Evolutionary conservation across 1,139 yeast genomes (phyloP).

Genomic region (Martiniozyma asiatica): DNA sequence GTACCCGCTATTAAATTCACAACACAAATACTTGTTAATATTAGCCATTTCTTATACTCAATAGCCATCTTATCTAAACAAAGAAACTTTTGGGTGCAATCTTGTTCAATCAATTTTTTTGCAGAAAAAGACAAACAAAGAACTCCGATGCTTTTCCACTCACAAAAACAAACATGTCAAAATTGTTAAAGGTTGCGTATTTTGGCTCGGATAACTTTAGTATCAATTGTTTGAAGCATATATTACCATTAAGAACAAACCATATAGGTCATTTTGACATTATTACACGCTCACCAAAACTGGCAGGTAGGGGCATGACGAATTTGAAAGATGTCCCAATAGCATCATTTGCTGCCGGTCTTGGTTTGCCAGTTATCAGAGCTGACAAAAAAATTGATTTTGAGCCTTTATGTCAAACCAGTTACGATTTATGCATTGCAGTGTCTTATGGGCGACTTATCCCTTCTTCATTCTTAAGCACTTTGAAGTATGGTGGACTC

Average conservation of each 20-base stretch:
- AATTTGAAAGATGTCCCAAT: conserved; percentile 43
- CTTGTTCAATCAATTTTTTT: no score
- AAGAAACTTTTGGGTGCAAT: no score
- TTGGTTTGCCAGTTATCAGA: conserved; percentile 30
- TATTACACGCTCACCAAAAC: conserved; percentile 56
- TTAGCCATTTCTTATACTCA: conserved; percentile 5
- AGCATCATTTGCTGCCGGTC: conserved; percentile 28
- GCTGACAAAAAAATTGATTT: conserved; percentile 56
- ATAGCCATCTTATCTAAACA: no score
- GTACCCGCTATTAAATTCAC: conserved; percentile 32
- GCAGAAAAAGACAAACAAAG: no score
- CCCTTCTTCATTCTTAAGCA: conserved; percentile 43
- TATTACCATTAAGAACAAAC: conserved; percentile 26
- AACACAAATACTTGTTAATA: conserved; percentile 9
- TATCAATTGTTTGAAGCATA: conserved; percentile 38
- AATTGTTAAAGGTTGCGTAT: no score
- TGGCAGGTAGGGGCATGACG: conserved; percentile 54
- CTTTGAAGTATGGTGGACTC: conserved; percentile 52
- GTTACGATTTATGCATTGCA: conserved; percentile 63
- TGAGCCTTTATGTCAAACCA: conserved; percentile 16
- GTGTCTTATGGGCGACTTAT: conserved; percentile 82
- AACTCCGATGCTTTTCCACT: no score
- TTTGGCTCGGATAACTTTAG: conserved; percentile 81
- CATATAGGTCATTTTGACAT: conserved; percentile 41
- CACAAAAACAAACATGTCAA: no score